A percentile compares a stretch with the other conserved stretches of the same genome.
Conservation (phyloP, 2,329 filamentous ascomycete species). For the Aspergillus persii region DNA sequence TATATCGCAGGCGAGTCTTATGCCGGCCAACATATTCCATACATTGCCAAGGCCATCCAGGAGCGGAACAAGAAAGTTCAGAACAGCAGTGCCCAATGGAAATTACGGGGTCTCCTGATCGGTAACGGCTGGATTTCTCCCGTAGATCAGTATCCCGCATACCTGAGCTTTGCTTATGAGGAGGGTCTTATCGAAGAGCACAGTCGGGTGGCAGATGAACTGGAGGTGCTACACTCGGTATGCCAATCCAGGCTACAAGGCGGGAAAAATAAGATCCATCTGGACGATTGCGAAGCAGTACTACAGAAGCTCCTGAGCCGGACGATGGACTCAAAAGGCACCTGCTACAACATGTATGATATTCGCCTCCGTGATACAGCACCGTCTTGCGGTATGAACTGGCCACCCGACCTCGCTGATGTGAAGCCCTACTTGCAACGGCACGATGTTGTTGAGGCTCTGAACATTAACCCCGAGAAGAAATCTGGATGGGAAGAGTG, state of each 20-base stretch:
- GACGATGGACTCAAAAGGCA: slow-evolving; percentile 55
- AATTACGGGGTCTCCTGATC: slow-evolving; percentile 80
- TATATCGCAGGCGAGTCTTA: slow-evolving; percentile 97
- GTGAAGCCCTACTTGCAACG: slow-evolving; percentile 84
- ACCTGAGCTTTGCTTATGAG: slow-evolving; percentile 77
- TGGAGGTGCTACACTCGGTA: slow-evolving; percentile 67
- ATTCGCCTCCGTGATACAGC: slow-evolving; percentile 77
- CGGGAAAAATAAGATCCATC: slow-evolving; percentile 63
- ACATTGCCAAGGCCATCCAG: slow-evolving; percentile 88
- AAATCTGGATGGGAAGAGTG: slow-evolving; percentile 90
- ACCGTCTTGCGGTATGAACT: slow-evolving; percentile 93
- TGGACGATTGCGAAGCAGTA: slow-evolving; percentile 70
- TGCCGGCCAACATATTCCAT: slow-evolving; percentile 94
- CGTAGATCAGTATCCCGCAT: slow-evolving; percentile 82
- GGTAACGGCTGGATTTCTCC: slow-evolving; percentile 98
- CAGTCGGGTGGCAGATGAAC: slow-evolving; percentile 59
- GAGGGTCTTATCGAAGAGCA: slow-evolving; percentile 69
- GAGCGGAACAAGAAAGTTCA: slow-evolving; percentile 71
- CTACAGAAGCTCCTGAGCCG: slow-evolving; percentile 68
- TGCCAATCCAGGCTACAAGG: slow-evolving; percentile 65
- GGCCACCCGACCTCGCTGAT: slow-evolving; percentile 79
- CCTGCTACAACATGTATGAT: slow-evolving; percentile 97
- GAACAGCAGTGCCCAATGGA: slow-evolving; percentile 59
- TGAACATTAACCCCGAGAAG: slow-evolving; percentile 80
- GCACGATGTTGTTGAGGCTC: slow-evolving; percentile 71